Evolutionary conservation across 176 grass and related monocot species (phyloP).

Genomic region (Sorghum bicolor): Sorghum_bicolor_NCBIv3 NC_012871.2:69878501-69879000

Average conservation of each 20-base stretch:
- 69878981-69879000: neutral
- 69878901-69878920: conserved; percentile 52
- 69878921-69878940: conserved; percentile 46
- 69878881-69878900: conserved; percentile 19
- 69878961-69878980: conserved; percentile 44
- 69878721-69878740: neutral
- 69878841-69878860: neutral
- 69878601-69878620: neutral
- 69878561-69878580: neutral
- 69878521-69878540: conserved; percentile 22
- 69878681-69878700: neutral
- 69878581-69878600: neutral
- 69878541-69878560: neutral
- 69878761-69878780: neutral
- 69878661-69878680: neutral
- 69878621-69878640: neutral
- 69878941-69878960: conserved; percentile 64
- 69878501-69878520: conserved; percentile 26
- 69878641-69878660: neutral
- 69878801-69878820: neutral
- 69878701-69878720: neutral
- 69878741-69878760: neutral
- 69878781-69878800: neutral
- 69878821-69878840: neutral
- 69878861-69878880: neutral